These are phyloP conservation scores for Beauveria brongniartii DNA, from an alignment of 2,329 filamentous ascomycete genomes.

Conservation along the genomic window DNA sequence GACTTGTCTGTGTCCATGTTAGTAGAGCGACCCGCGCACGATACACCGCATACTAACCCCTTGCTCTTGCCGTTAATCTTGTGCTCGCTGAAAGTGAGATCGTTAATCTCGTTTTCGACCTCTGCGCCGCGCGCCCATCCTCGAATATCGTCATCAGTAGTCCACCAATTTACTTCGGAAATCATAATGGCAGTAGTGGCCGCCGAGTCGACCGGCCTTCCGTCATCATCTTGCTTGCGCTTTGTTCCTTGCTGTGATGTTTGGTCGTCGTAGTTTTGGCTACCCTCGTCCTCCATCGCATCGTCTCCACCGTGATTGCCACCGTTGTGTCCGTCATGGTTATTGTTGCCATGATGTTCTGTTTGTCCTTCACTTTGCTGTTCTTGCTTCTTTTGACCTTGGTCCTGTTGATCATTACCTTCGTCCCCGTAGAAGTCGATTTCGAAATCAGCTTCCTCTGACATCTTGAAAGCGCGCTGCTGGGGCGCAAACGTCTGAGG, in stretches of 20 bases:
- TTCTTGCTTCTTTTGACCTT: constrained; percentile 19
- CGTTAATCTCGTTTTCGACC: constrained; percentile 77
- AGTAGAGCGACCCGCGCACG: background rate
- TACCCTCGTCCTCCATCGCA: constrained; percentile 29
- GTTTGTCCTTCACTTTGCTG: constrained; percentile 13
- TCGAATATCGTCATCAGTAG: constrained; percentile 87
- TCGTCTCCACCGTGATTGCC: constrained; percentile 27
- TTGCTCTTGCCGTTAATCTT: constrained; percentile 99
- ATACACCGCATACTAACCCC: constrained; percentile 52
- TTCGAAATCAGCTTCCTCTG: constrained; percentile 64
- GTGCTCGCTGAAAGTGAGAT: constrained; percentile 95
- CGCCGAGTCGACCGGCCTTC: constrained; percentile 46
- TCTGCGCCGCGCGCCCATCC: constrained; percentile 75
- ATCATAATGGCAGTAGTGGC: constrained; percentile 70
- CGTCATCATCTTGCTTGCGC: constrained; percentile 48
- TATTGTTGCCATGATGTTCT: constrained; percentile 18
- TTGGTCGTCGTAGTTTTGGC: constrained; percentile 30
- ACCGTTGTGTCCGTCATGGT: constrained; percentile 34
- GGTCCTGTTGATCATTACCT: constrained; percentile 34
- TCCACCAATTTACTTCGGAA: constrained; percentile 94
- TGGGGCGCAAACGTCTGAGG: background rate
- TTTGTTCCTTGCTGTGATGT: constrained; percentile 44
- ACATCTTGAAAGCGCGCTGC: constrained; percentile 37
- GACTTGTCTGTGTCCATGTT: constrained; percentile 46
- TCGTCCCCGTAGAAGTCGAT: constrained; percentile 65